Base-by-base conservation (phyloP, 805 yeast genomes). In the Kodamaea kakaduensis region DNA sequence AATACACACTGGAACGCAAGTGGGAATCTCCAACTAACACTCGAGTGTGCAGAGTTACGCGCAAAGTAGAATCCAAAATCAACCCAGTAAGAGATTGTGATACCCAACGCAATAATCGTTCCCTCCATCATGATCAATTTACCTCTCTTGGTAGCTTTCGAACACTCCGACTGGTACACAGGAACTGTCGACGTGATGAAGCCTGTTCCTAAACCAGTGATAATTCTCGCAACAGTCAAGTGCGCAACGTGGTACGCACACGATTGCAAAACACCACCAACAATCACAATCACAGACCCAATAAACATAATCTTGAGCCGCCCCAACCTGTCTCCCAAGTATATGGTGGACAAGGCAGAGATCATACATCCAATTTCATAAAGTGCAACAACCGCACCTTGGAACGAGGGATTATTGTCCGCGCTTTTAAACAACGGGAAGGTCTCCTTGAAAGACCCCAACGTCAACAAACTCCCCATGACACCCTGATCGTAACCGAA, bases 401-500 rank as follows among this genome's bases (percentile, higher is more conserved):
- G 56, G 14, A 45, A 32, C 2, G 54, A 45, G 4, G 50, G 40
- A 12, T 45, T 42, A 20, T 46, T 39, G 12, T 39, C 21, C 13
- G 34, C 30, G n/a, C n/a, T n/a, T 9, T 48, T 46, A 13, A 51
- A 50, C n/a, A 42, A 34, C 1, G 47, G 37, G 38, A 48, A 51
- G 6, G 46, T 40, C 18, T 47, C 32, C 18, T 41, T 41, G 24
- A 51, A 51, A 9, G 51, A 40, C 21, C 41, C 42, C 13, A 51
- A 32, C 2, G 54, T 50, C 34, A 51, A 45, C 31, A 51, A 49
- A 22, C 50, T 42, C 5, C 56, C 58, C 67, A 67, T 64, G 40
- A 67, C 58, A 30, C 71, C 72, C 40, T 65, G 71, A 43, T 67
- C 72, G 40, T 62, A 64, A 17, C 72, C 72, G 37, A 64, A 62